Percentiles rank a stretch among this genome's conserved stretches.
Conservation (phyloP, 805 yeast genomes). For the Komagataella ulmi region DNA sequence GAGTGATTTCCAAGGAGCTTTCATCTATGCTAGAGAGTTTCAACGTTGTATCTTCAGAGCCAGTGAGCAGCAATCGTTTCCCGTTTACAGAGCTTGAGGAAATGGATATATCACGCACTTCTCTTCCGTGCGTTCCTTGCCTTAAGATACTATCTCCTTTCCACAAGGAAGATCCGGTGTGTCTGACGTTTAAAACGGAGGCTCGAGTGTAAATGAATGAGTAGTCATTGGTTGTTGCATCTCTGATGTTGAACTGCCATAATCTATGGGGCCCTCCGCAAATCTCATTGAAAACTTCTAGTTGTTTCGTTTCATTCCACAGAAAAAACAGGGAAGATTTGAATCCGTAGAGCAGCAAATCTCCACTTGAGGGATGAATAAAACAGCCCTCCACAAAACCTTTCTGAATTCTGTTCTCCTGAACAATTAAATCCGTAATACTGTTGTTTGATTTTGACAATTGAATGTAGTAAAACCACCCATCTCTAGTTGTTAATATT, state of each 20-base stretch:
- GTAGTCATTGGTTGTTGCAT: slow-evolving; percentile 13
- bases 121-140: slow-evolving; percentile 84
- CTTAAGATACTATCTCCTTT: slow-evolving; percentile 19
- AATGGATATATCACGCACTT: slow-evolving; percentile 64
- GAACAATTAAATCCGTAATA: slow-evolving; percentile 5
- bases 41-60: slow-evolving; percentile 81
- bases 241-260: slow-evolving; percentile 33
- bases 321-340: slow-evolving; percentile 64
- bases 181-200: slow-evolving; percentile 28
- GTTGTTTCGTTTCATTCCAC: slow-evolving; percentile 70
- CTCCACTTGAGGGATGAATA: slow-evolving; percentile 22
- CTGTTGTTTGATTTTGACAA: slow-evolving; percentile 11
- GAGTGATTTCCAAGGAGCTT: slow-evolving; percentile 27
- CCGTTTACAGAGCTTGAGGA: slow-evolving; percentile 19
- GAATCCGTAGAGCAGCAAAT: slow-evolving; percentile 66
- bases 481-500: slow-evolving; percentile 52
- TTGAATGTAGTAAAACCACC: slow-evolving; percentile 32
- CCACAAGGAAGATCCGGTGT: slow-evolving; percentile 10
- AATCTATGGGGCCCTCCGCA: slow-evolving; percentile 92
- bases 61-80: slow-evolving; percentile 44
- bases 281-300: slow-evolving; percentile 50
- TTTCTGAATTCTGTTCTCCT: slow-evolving; percentile 47
- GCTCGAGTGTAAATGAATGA: slow-evolving; percentile 50
- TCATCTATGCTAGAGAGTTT: slow-evolving; percentile 31
- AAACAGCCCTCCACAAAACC: slow-evolving; percentile 77